Evolutionary conservation across 2,329 filamentous ascomycete species (phyloP), one percentile per base, ranked within the genome.

Genomic region (Xylariaceae sp.): DNA sequence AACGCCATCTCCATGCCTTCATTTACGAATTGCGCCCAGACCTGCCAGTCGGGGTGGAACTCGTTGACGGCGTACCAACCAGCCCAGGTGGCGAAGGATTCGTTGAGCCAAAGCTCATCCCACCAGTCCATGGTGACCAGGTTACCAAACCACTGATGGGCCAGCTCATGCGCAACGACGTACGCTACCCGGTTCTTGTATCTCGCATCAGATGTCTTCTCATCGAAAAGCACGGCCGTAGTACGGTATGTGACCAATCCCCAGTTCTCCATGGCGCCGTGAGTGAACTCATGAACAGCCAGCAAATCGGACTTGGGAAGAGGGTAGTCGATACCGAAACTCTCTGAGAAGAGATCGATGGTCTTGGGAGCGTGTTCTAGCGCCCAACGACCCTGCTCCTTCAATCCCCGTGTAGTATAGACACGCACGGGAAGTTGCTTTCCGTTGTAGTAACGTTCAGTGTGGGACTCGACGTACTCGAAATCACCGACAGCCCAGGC

Each of bases 61-160:
- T 95, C 84, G 72, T 97, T 90, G 60, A 92, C 86, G 8, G 92
- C 92, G 62, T 92, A 83, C 93, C 93, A 99, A 55, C 93, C 94
- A 49, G 97, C 93, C 93, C 93, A 97, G 2, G 94, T 99, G 48
- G 94, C 94, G 72, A 99, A 99, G 10, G 92, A 92, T 75, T 97
- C 93, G 70, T 96, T 96, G 55, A 96, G 82, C 92, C 92, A 96
- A 47, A 94, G 82, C 77, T 95, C 89, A 71, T 88, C 90, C 90
- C 90, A 94, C 91, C 92, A 96, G 74, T 96, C 90, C 92, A 96
- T 96, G 4, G 92, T 96, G 49, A 96, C 92, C 9, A 96, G 82
- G 73, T 96, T 95, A 44, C 92, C 92, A 68, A 96, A 96, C 92
- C 92, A 96, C 77, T 96, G 92, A 72, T 96, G 92, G 58, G 92